Evolutionary conservation across 2,329 filamentous ascomycete species (phyloP), one percentile per base, ranked within the genome.

Genomic region (Paraconiothyrium sp.): DNA sequence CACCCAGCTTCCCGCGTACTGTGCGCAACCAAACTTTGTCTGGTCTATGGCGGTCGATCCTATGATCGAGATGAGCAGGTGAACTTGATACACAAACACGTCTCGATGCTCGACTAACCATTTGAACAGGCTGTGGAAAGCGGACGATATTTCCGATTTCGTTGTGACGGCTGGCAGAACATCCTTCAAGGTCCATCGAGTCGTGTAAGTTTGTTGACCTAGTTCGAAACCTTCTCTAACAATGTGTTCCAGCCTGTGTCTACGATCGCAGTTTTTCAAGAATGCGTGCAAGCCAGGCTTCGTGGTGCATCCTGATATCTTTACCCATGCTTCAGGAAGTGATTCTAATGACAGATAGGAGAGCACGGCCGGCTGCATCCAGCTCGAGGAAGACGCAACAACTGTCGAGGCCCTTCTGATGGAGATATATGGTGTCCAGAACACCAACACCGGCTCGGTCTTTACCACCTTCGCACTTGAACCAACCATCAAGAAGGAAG

Each of bases 111-210:
- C 5, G 24, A 41, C 35, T 50, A 66, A 30, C 67, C 34, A 22
- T n/a, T 30, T 11, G 4, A 9, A 14, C 39, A 71, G 68, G 1
- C 41, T 72, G 5, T 66, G 60, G 34, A 60, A 67, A 24, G 63
- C 62, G 3, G 67, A 63, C 1, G 60, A 71, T 13, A 69, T 63
- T 27, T 62, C 64, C 5, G 71, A 73, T 55, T 71, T 73, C 44
- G 65, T 62, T 2, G 52, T 73, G 16, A 32, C 64, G 32, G 67
- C 67, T 4, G 67, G 49, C 2, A 56, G 34, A 2, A 67, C n/a
- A 8, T 13, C 35, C 0, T 73, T 73, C 34, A 57, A 58, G 5
- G 71, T 66, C 9, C 71, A 73, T 58, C 67, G 67, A 10, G 50
- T 67, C 0, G 39, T 59, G 68, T 72, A 54, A 57, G 66, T 57